Evolutionary conservation across 1,139 yeast species (phyloP), one percentile per base, ranked within the genome.

Genomic region (Torulaspora globosa): DNA sequence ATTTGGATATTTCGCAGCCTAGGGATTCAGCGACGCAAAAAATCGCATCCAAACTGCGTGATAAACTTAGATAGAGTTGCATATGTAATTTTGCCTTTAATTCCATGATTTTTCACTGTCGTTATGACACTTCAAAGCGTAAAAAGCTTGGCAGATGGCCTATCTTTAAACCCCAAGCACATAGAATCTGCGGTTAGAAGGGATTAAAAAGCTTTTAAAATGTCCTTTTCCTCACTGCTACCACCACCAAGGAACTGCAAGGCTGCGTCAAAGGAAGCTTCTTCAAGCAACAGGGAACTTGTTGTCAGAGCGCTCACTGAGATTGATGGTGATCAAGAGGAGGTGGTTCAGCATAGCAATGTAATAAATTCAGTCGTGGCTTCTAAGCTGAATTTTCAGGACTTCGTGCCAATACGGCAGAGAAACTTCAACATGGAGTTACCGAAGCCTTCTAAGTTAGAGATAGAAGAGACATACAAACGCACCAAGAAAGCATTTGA

Each of bases 401-500:
- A 74, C 39, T 64, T 76, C 44, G 67, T 76, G 30, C 82, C 82
- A 0, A 58, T 76, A 27, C 62, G 80, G 41, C 75, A 72, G 38
- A 65, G 72, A 15, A 68, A 68, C 32, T 63, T 66, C 36, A 60
- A 66, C 18, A 39, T 69, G 5, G 46, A 53, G 3, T 49, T 68
- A 6, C 64, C 70, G 0, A 56, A 68, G 34, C 82, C 83, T 0
- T 60, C 74, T 0, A 66, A 67, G 12, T 72, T 68, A 2, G 71
- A 69, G 24, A 67, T 77, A 5, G 59, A 59, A 3, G 66, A 58
- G 19, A 68, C 75, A 1, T 67, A 73, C 3, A 63, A 65, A n/a
- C 63, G 69, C 44, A 81, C 86, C 0, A 71, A 70, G 49, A 65
- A 62, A 2, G 79, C 80, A 0, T 62, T 81, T 11, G 75, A 76